Evolutionary conservation across 192 early-diverging fungal species (phyloP), one percentile per base, ranked within the genome.

Genomic region (Coemansia sp.): DNA sequence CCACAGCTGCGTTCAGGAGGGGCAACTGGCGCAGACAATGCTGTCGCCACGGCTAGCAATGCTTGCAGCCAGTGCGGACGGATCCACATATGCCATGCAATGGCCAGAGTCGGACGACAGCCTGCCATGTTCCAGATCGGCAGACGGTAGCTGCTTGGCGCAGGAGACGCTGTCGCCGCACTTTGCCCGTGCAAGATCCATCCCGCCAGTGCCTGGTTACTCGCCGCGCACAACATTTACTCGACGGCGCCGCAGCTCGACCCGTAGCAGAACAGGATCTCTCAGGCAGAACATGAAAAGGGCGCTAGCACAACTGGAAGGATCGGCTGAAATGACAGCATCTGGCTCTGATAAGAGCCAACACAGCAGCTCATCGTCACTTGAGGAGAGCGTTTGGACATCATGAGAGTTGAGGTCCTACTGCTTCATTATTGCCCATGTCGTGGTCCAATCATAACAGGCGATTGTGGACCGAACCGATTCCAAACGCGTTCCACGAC

Each of bases 391-490:
- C 13, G 31, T 55, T n/a, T 59, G 68, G 68, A 70, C 61, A 23
- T n/a, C n/a, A n/a, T n/a, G n/a, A n/a, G n/a, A 30, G 56, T 20
- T 59, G 57, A 55, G 36, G 28, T 53, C 15, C 14, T 45, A 15
- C 44, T 45, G 44, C n/a, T n/a, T 45, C 17, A 19, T 45, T 14
- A 45, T 3, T 45, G 44, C 17, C 4, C 20, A 9, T 50, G 6
- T 36, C 59, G 59, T 61, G 59, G 59, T 10, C 59, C 59, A 61
- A 61, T 61, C 59, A 61, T 17, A 50, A n/a, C 33, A 14, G 52
- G 29, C 52, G 52, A 54, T 33, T 30, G 17, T 17, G 17, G 52
- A 33, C 27, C 52, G 15, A 31, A 54, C 52, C 52, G 29, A 25
- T 5, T 11, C n/a, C n/a, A 5, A 23, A 23, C 44, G 20, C 20